These are phyloP conservation scores for Aegilops longissima DNA, from an alignment of 176 grass and related monocot species.

Conservation along the genomic window DNA sequence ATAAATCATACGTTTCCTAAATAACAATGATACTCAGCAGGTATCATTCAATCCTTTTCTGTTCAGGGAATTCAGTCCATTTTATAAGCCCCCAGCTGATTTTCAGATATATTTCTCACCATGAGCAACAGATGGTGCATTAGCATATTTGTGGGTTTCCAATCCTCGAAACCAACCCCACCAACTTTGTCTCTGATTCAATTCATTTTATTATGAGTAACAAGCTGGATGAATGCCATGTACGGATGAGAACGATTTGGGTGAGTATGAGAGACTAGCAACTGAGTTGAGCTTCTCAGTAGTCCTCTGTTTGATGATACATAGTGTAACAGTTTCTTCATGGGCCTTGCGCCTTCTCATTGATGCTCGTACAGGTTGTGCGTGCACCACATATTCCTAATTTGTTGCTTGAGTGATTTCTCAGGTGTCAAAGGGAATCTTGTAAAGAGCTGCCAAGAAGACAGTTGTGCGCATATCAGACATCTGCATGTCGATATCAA, in stretches of 20 bases:
- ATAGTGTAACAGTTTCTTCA: neutral
- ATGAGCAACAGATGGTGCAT: neutral
- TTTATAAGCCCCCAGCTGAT: neutral
- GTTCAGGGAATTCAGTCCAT: too few species aligned
- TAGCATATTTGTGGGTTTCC: neutral
- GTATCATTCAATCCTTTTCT: neutral
- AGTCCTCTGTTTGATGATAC: neutral
- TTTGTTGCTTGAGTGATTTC: neutral
- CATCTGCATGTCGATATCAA: neutral
- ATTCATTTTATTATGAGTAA: neutral
- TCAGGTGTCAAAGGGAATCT: neutral
- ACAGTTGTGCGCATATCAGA: neutral
- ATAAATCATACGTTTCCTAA: too few species aligned
- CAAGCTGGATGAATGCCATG: neutral
- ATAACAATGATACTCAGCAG: too few species aligned
- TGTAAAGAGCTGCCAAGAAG: neutral
- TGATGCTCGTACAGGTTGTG: too few species aligned
- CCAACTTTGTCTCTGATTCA: neutral
- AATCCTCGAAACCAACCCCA: neutral
- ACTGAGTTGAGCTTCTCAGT: neutral
- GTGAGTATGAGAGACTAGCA: neutral
- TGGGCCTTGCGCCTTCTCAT: neutral
- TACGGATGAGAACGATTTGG: neutral
- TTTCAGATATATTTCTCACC: neutral
- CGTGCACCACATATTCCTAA: too few species aligned